Conservation (phyloP, 768 basidiomycete species). For the Boletus barrowsii region DNA sequence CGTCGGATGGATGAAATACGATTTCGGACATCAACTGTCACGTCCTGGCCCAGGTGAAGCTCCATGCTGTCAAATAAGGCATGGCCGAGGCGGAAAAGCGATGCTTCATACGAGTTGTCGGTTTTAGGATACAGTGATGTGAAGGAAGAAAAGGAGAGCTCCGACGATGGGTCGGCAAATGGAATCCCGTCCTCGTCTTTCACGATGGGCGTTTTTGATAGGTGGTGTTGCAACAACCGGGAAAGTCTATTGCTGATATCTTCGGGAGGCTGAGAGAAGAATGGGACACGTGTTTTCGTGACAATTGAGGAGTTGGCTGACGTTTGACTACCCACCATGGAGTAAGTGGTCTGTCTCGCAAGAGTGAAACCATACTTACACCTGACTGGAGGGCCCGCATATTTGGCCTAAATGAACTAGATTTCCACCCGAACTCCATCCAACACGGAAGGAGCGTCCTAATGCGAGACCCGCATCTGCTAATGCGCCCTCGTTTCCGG, state of each 20-base stretch:
- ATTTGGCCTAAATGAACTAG: slow-evolving; percentile 76
- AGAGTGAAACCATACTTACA: slow-evolving; percentile 41
- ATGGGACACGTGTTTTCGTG: slow-evolving; percentile 46
- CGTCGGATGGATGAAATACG: slow-evolving; percentile 64
- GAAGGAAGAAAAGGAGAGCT: slow-evolving; percentile 79
- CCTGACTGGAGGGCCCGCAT: slow-evolving; percentile 51
- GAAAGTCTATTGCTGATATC: slow-evolving; percentile 43
- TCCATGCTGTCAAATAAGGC: slow-evolving; percentile 87
- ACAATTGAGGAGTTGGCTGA: slow-evolving; percentile 66
- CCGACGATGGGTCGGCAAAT: slow-evolving; percentile 58
- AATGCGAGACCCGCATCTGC: slow-evolving; percentile 83
- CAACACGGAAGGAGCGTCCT: slow-evolving; percentile 84
- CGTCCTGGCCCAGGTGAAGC: slow-evolving; percentile 50
- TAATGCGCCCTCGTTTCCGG: slow-evolving; percentile 60
- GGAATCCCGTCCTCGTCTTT: slow-evolving; percentile 70
- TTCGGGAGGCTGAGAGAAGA: slow-evolving; percentile 32
- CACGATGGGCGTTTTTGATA: slow-evolving; percentile 67
- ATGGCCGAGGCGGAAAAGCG: slow-evolving; percentile 82
- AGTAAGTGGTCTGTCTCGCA: slow-evolving; percentile 7
- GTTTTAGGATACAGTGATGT: slow-evolving; percentile 64
- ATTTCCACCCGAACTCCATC: slow-evolving; percentile 83
- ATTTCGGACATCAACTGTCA: slow-evolving; percentile 60
- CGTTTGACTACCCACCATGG: slow-evolving; percentile 37
- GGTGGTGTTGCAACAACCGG: slow-evolving; percentile 73
- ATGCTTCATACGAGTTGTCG: slow-evolving; percentile 72